Evolutionary conservation across 805 yeast genomes (phyloP).

Genomic region (Ogataea pini): DNA sequence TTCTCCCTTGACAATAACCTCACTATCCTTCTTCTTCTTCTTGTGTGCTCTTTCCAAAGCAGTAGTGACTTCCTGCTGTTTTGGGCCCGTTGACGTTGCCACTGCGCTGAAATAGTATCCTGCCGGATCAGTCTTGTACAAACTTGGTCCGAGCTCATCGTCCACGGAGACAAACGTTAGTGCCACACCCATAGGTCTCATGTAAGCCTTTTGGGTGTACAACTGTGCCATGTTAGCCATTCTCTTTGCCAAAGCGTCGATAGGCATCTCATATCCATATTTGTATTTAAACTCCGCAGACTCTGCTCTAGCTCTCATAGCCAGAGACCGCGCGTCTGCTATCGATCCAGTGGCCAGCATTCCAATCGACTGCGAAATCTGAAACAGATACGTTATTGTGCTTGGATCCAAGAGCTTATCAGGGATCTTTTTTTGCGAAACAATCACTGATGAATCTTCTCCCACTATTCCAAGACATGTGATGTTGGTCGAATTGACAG

Average conservation of each 20-base stretch:
- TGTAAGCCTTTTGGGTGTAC: conserved; percentile 96
- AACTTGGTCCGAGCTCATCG: conserved; percentile 85
- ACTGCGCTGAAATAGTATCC: conserved; percentile 90
- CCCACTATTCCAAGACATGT: conserved; percentile 89
- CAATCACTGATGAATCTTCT: conserved; percentile 79
- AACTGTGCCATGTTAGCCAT: conserved; percentile 95
- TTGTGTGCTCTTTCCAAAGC: conserved; percentile 88
- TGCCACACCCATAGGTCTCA: conserved; percentile 97
- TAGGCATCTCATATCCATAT: conserved; percentile 96
- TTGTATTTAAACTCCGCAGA: conserved; percentile 93
- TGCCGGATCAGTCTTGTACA: conserved; percentile 95
- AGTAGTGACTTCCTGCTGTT: conserved; percentile 93
- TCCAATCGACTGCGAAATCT: conserved; percentile 79
- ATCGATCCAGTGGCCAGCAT: conserved; percentile 93
- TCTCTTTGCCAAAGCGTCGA: conserved; percentile 87
- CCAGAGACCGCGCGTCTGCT: conserved; percentile 92
- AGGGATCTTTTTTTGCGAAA: conserved; percentile 94
- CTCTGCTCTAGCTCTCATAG: conserved; percentile 89
- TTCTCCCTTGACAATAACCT: conserved; percentile 68
- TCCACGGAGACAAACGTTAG: conserved; percentile 85
- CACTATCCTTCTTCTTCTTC: conserved; percentile 44
- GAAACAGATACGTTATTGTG: conserved; percentile 85
- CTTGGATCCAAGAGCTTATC: conserved; percentile 88
- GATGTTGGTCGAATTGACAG: conserved; percentile 88
- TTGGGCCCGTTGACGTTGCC: conserved; percentile 95